These are phyloP conservation scores for Schizonepeta tenuifolia DNA, from an alignment of 257 asterid genomes.

Conservation along the genomic window DNA sequence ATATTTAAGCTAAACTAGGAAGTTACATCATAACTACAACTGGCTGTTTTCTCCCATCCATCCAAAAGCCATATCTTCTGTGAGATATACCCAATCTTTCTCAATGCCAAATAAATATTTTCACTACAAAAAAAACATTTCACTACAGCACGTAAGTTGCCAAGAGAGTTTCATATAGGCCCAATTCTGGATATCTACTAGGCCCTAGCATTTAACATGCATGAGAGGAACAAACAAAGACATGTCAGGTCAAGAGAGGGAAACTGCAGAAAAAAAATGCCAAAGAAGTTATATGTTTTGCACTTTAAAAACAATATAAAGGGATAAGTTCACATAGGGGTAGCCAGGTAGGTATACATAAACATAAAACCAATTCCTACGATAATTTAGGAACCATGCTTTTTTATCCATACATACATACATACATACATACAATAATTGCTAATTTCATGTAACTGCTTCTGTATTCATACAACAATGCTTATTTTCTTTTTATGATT, in stretches of 20 bases:
- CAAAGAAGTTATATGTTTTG: neutral
- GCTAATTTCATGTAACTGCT: too few species aligned
- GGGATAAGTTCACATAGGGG: neutral
- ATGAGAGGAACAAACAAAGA: neutral
- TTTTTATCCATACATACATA: too few species aligned
- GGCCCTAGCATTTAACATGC: neutral
- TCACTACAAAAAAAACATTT: neutral
- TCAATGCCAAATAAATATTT: neutral
- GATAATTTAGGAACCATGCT: too few species aligned
- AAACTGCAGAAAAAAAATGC: neutral
- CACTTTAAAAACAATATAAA: neutral
- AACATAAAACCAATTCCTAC: too few species aligned
- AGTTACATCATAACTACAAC: neutral
- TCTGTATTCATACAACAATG: too few species aligned
- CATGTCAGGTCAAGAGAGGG: neutral
- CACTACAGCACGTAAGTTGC: neutral
- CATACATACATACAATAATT: too few species aligned
- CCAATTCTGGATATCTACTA: neutral
- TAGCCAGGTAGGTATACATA: too few species aligned
- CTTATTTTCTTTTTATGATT: too few species aligned
- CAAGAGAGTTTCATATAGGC: conserved; percentile 2
- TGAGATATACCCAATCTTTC: conserved; percentile 10
- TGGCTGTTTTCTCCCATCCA: neutral
- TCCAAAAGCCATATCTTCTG: neutral
- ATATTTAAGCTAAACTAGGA: neutral